Evolutionary conservation across 2,329 filamentous ascomycete genomes (phyloP).

Genomic region (Fusarium sp.): DNA sequence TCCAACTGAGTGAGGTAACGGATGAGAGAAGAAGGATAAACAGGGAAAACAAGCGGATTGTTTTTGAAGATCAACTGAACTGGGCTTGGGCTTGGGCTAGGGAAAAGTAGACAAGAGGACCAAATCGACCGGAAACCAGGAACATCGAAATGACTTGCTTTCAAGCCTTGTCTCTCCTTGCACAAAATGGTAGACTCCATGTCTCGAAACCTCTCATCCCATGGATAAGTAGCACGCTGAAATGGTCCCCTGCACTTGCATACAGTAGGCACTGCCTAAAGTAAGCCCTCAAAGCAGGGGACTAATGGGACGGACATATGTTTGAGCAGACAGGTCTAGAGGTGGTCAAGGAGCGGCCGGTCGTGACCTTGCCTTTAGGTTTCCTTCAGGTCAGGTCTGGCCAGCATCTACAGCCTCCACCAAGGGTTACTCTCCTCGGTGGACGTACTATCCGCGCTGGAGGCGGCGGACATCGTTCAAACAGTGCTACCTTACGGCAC

Average conservation of each 20-base stretch:
- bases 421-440: constrained; percentile 5
- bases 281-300: constrained; percentile 18
- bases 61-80: background rate
- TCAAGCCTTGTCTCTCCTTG: constrained; percentile 10
- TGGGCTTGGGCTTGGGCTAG: background rate
- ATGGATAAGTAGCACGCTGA: constrained; percentile 12
- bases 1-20: background rate
- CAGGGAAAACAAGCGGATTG: background rate
- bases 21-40: background rate
- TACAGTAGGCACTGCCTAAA: constrained; percentile 10
- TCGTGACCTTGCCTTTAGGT: background rate
- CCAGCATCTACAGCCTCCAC: constrained; percentile 6
- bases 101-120: background rate
- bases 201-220: constrained; percentile 23
- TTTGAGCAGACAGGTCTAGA: constrained; percentile 12
- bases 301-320: background rate
- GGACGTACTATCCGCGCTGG: background rate
- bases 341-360: constrained; percentile 19
- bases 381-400: constrained; percentile 1
- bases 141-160: constrained; percentile 27
- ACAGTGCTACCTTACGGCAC: constrained; percentile 1
- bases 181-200: constrained; percentile 13
- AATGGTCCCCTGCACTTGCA: constrained; percentile 28
- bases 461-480: constrained; percentile 1
- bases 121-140: constrained; percentile 11